Conservation (phyloP, 2,329 filamentous ascomycete species). For the Nannizziopsis barbatae region DNA sequence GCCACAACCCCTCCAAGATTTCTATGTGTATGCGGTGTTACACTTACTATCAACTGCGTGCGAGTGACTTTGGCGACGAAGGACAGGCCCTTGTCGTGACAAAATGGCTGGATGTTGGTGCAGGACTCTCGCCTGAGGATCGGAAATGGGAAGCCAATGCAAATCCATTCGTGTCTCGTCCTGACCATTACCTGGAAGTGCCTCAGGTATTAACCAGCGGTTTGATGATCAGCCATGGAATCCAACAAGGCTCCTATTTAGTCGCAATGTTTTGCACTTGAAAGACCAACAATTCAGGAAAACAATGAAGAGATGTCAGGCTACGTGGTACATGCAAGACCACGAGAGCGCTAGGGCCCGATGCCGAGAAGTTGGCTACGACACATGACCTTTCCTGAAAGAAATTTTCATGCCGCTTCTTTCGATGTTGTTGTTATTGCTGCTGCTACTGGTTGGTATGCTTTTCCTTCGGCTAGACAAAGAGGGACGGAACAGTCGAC, state of each 20-base stretch:
- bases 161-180: not conserved
- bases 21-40: not conserved
- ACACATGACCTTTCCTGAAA: too few species aligned
- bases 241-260: not conserved
- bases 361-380: too few species aligned
- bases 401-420: too few species aligned
- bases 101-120: constrained; percentile 1
- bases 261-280: not conserved
- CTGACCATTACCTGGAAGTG: not conserved
- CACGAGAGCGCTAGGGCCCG: too few species aligned
- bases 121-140: not conserved
- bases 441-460: too few species aligned
- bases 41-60: not conserved
- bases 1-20: not conserved
- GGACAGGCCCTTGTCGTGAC: not conserved
- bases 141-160: not conserved
- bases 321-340: not conserved
- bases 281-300: not conserved
- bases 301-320: not conserved
- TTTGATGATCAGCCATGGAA: not conserved
- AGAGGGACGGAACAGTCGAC: too few species aligned
- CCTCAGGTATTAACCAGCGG: not conserved
- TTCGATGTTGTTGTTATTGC: too few species aligned
- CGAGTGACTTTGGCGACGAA: not conserved
- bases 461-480: too few species aligned